Evolutionary conservation across 371 early-diverging fungal genomes (phyloP), one percentile per base, ranked within the genome.

Genomic region (Lichtheimia hyalospora): DNA sequence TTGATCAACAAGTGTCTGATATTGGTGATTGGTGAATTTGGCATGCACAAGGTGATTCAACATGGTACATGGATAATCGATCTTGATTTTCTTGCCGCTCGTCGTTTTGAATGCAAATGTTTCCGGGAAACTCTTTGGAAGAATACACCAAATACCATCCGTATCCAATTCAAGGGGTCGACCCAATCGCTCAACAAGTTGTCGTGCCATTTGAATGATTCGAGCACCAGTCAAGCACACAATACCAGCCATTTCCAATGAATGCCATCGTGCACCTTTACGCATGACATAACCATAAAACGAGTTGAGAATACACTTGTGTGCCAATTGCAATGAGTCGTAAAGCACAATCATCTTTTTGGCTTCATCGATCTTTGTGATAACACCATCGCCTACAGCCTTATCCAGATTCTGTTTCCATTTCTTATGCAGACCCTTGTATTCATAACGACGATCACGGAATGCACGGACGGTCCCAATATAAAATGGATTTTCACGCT

Each of bases 261-360:
- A 98, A 73, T 96, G 97, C 99, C 99, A 99, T 55, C 99, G 91
- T 0, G 98, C 94, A 41, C 98, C 99, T 75, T 96, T 99, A 63
- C 98, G 87, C 99, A 99, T 99, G 28, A 99, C 99, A 82, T 99
- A 99, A 24, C 99, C 99, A 71, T 99, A 99, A 79, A 99, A 99
- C 0, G 99, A 99, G 76, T 99, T 99, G 28, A 93, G 81, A 79
- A 96, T 96, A 84, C 94, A 94, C 84, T 99, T 99, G 87, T 99
- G 99, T 10, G 99, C 99, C 49, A 99, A 74, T 68, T 99, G 99
- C 57, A 99, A 83, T 5, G 99, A 98, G 69, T 99, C 99, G 64
- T 94, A 98, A 28, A 99, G 77, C 15, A 97, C 90, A 57, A 96
- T 91, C 87, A 98, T 88, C 74, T 97, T 97, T 57, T 91, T 91